Evolutionary conservation across 2,329 filamentous ascomycete genomes (phyloP).

Genomic region (Pyricularia sp.): DNA sequence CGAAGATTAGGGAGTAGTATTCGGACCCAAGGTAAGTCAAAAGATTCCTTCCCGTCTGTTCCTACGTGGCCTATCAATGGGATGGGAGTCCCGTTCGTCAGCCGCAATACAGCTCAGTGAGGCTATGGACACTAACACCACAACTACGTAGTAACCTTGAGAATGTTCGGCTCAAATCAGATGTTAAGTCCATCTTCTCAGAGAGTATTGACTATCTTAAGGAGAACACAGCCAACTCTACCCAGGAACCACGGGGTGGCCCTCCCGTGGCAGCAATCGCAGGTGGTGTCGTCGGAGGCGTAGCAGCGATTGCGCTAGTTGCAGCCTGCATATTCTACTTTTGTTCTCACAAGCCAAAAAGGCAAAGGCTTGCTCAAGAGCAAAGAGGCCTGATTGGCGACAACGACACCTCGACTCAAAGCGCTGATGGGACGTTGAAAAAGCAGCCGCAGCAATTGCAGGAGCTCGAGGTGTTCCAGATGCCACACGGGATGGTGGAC

Average conservation of each 20-base stretch:
- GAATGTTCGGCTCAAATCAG: background rate
- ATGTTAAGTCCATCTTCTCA: background rate
- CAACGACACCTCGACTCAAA: too few species aligned
- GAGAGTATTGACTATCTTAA: background rate
- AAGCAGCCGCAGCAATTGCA: too few species aligned
- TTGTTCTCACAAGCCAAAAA: background rate
- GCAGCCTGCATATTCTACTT: background rate
- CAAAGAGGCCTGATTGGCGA: too few species aligned
- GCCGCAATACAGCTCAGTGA: too few species aligned
- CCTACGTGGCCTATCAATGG: too few species aligned
- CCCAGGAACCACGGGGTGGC: background rate
- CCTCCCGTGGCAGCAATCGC: background rate
- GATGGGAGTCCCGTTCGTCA: too few species aligned
- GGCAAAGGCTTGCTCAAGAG: background rate
- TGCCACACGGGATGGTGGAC: too few species aligned
- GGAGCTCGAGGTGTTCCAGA: too few species aligned
- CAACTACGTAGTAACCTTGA: background rate
- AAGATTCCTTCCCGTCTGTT: too few species aligned
- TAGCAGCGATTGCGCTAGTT: background rate
- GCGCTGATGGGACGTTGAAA: too few species aligned
- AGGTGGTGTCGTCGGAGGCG: background rate
- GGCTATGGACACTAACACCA: background rate
- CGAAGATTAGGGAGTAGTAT: background rate
- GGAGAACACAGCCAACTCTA: background rate
- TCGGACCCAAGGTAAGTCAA: background rate